Base-by-base conservation (phyloP, 495 filamentous ascomycete species). In the Umbilicaria muhlenbergii region DNA sequence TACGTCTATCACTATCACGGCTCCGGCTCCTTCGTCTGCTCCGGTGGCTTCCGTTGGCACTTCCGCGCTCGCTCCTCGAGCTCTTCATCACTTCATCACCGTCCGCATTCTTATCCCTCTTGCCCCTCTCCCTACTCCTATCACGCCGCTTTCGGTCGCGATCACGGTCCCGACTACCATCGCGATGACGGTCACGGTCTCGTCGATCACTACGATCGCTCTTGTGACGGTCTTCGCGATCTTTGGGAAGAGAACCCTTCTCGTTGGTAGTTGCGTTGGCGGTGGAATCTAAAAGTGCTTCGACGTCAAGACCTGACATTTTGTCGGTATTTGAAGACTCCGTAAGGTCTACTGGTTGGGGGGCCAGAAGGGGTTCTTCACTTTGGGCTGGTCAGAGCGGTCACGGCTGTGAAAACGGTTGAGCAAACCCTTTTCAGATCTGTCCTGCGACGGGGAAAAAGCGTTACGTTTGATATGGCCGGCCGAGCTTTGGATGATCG, bases 231-330 rank as follows among this genome's bases (percentile, higher is more conserved):
- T 74, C 73, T 63, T 78, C 70, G 44, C 58, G 60, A 44, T 79
- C 75, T 46, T 73, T 71, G 44, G 65, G 56, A 47, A 62, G 69
- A 51, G 69, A 58, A 41, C 66, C 67, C 43, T 64, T 58, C 35
- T 75, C 65, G 50, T 77, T 75, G 38, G 70, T 66, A 11, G 62
- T 49, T 32, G 64, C 66, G 51, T 73, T 78, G 34, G 87, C 87
- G 51, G 87, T 87, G 32, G 83, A 85, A 66, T 94, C 88, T 54
- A 94, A 75, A 47, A 94, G 78, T 54, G 87, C 87, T 73, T 94
- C 87, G 53, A 94, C 85, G 60, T 93, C 85, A 57, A 92, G 71
- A 64, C 80, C 81, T 59, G 87, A 89, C 87, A 94, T 94, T 39
- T 53, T 66, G 52, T 41, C 45, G 43, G 41, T 48, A 44, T 50